Percentiles rank a stretch among this genome's conserved stretches.
phyloP scores from a whole-genome alignment of 2,329 filamentous ascomycete species.

The Ascosphaera apis region DNA sequence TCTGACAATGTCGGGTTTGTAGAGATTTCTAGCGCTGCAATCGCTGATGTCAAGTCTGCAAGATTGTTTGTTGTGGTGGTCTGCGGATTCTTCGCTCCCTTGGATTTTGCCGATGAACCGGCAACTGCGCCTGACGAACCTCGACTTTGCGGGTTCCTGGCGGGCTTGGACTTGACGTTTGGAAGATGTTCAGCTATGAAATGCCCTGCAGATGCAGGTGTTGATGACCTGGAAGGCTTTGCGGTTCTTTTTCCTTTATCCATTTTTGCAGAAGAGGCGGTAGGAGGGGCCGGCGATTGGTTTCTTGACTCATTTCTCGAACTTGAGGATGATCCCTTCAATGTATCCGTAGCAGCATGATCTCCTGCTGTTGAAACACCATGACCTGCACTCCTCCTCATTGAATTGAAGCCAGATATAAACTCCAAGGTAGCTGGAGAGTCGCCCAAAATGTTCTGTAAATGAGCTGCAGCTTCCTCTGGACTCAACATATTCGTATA shows the following conservation, averaged over 20 bases:
- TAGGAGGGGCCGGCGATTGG: conserved; percentile 11
- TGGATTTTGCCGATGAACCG: conserved; percentile 42
- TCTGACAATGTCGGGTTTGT: conserved; percentile 54
- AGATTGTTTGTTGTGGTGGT: conserved; percentile 25
- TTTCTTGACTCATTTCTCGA: conserved; percentile 23
- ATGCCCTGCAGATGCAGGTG: conserved; percentile 51
- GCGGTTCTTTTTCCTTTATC: conserved; percentile 16
- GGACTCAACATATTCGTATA: conserved; percentile 61
- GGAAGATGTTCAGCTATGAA: conserved; percentile 53
- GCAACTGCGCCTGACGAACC: conserved; percentile 54
- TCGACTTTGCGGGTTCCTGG: conserved; percentile 25
- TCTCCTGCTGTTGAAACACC: background rate
- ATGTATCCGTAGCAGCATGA: background rate
- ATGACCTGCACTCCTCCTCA: conserved; percentile 15
- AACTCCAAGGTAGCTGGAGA: conserved; percentile 52
- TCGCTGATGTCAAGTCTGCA: conserved; percentile 46
- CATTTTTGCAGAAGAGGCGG: conserved; percentile 21
- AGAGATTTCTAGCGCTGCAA: conserved; percentile 70
- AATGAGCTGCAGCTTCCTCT: conserved; percentile 56
- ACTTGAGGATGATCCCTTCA: conserved; percentile 31
- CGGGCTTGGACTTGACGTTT: conserved; percentile 34
- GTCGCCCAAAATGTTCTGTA: conserved; percentile 72
- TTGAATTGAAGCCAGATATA: conserved; percentile 52
- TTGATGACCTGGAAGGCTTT: no score
- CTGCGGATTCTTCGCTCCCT: conserved; percentile 23